Conservation (phyloP, 257 asterid genomes). For the Capsicum chinense region DNA sequence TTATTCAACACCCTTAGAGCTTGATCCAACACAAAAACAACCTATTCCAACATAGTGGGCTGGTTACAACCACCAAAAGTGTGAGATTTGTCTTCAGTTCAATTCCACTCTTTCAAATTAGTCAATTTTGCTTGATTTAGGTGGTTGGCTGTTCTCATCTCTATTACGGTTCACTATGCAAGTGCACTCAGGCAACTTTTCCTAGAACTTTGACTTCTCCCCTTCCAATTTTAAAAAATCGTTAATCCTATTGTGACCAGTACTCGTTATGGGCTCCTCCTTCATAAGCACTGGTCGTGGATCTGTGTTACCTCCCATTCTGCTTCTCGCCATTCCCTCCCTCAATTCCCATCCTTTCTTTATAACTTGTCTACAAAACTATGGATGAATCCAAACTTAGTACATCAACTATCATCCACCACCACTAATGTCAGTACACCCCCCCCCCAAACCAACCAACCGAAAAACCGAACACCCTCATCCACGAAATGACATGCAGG, state of each 20-base stretch:
- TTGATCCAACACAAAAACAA: background rate
- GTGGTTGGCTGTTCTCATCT: background rate
- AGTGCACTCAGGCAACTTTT: background rate
- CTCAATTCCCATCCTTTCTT: background rate
- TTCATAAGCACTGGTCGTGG: background rate
- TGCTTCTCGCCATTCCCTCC: background rate
- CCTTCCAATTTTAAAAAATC: background rate
- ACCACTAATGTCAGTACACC: background rate
- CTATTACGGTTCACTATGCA: background rate
- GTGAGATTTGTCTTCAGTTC: background rate
- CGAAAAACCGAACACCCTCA: background rate
- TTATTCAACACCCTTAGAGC: background rate
- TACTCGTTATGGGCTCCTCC: background rate
- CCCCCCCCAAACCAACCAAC: background rate
- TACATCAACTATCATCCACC: slow-evolving; percentile 5
- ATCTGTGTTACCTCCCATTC: background rate
- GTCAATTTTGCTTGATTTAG: background rate
- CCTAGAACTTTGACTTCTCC: background rate
- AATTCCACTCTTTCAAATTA: background rate
- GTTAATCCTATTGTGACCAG: background rate
- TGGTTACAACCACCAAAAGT: background rate
- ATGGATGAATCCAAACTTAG: background rate
- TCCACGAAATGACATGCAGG: background rate
- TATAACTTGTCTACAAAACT: background rate
- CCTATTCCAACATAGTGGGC: background rate